Base-by-base conservation (phyloP, 2,329 filamentous ascomycete genomes). In the Epichloe amarillans region DNA sequence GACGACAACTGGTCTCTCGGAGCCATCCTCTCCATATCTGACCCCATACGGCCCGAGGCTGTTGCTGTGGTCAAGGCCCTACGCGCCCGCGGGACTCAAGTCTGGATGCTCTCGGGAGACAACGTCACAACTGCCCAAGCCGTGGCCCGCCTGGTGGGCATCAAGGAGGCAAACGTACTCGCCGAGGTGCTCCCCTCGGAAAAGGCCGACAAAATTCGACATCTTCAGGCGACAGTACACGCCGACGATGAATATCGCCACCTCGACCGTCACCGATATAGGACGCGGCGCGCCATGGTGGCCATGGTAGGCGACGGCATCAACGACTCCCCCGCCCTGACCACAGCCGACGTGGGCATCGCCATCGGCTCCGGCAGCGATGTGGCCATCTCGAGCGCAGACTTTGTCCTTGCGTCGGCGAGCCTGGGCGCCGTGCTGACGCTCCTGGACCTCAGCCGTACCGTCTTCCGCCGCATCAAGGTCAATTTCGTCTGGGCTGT, bases 81-180 rank as follows among this genome's bases (percentile, higher is more conserved):
- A 0, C 76, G 79, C 42, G 66, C 74, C 4, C 77, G 77, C 15
- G 81, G 84, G 19, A 82, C 86, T 45, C 78, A 82, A 35, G 85
- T 95, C 4, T 95, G 84, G 81, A 94, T 96, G 88, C 82, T 95
- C 38, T 94, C 88, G 0, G 90, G 90, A 33, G 90, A 96, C 70
- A 95, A 95, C 61, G 70, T 73, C n/a, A 82, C 73, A n/a, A 96
- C 90, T 0, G 90, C 90, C 2, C 73, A 76, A 19, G 88, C 88
- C 0, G 87, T 96, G 3, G 90, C 86, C 1, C 69, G 74, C 2
- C 79, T 80, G 60, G 74, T 95, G 17, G 87, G 87, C 21, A 95
- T 96, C 56, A 76, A 80, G 0, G 60, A 72, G 0, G 69, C 73
- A 50, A 86, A 94, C 62, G 83, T 96, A 56, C 86, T 95, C 55